Conservation (phyloP, 2,329 filamentous ascomycete species). For the Pseudogymnoascus pannorum region DNA sequence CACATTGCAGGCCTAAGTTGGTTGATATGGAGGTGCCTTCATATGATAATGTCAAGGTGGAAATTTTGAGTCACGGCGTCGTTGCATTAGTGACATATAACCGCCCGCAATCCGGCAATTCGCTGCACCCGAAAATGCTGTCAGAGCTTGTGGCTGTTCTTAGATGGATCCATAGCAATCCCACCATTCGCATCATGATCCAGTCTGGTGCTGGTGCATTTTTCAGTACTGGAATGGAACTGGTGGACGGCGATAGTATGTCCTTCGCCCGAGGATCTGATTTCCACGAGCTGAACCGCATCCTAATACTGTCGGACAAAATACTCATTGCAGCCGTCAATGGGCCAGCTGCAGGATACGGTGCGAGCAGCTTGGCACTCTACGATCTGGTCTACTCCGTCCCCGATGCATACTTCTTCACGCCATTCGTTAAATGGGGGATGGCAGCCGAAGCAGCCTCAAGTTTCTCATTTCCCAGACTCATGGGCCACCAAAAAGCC, state of each 20-base stretch:
- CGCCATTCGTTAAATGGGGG: slow-evolving; percentile 23
- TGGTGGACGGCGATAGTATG: slow-evolving; percentile 15
- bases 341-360: slow-evolving; percentile 21
- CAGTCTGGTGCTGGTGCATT: slow-evolving; percentile 20
- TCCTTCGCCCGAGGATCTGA: slow-evolving; percentile 17
- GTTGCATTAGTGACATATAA: slow-evolving; percentile 21
- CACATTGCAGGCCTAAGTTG: not conserved
- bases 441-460: slow-evolving; percentile 22
- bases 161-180: slow-evolving; percentile 16
- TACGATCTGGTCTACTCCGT: slow-evolving; percentile 23
- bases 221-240: slow-evolving; percentile 22
- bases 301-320: slow-evolving; percentile 20
- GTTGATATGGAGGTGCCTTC: not conserved
- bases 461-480: slow-evolving; percentile 19
- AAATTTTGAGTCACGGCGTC: not conserved
- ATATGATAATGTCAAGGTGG: slow-evolving; percentile 1
- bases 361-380: slow-evolving; percentile 20
- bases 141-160: slow-evolving; percentile 17
- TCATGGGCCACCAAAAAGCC: slow-evolving; percentile 23
- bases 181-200: slow-evolving; percentile 18
- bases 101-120: slow-evolving; percentile 21
- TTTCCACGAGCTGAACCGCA: slow-evolving; percentile 19
- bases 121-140: slow-evolving; percentile 17
- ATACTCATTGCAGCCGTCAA: slow-evolving; percentile 23
- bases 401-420: slow-evolving; percentile 23